A percentile compares a stretch with the other conserved stretches of the same genome.
Evolutionary conservation across 352 stramenopile species (phyloP).

Genomic region (Aphanomyces euteiches): DNA sequence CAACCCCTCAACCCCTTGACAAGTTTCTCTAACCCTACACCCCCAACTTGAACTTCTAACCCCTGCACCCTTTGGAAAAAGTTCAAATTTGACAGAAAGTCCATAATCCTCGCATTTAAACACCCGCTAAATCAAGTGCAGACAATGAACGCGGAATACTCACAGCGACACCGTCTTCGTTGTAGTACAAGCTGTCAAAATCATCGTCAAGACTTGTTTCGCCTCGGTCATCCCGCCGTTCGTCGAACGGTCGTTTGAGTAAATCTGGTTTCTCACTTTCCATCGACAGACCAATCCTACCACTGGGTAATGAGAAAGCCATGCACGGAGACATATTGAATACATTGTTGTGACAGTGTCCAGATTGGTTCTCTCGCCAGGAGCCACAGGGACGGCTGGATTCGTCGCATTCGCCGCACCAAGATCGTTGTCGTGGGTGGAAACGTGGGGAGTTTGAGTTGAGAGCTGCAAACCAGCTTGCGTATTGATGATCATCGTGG

Average conservation of each 20-base stretch:
- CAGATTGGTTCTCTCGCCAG: too few relatives aligned
- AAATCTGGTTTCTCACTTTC: constrained; percentile 10
- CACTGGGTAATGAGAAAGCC: neutral
- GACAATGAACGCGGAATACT: constrained; percentile 17
- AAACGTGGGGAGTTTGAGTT: neutral
- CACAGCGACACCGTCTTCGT: neutral
- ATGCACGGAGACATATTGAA: neutral
- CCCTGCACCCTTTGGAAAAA: too few relatives aligned
- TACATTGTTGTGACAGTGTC: neutral
- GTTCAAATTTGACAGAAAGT: too few relatives aligned
- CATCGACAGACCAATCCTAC: neutral
- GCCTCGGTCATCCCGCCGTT: constrained; percentile 1
- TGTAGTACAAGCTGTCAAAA: constrained; percentile 8
- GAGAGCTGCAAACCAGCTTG: neutral
- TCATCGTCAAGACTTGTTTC: constrained; percentile 2
- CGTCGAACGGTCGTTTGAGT: constrained; percentile 10
- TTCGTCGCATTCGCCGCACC: too few relatives aligned
- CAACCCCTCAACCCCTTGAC: too few relatives aligned
- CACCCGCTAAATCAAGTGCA: constrained; percentile 20
- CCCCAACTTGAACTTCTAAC: too few relatives aligned
- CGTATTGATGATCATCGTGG: constrained; percentile 71
- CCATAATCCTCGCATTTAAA: neutral
- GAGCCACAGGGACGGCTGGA: too few relatives aligned
- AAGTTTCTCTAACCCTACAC: too few relatives aligned
- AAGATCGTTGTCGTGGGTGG: too few relatives aligned